Base-by-base conservation (phyloP, 2,329 filamentous ascomycete species). In the Elsinoe fawcettii region DNA sequence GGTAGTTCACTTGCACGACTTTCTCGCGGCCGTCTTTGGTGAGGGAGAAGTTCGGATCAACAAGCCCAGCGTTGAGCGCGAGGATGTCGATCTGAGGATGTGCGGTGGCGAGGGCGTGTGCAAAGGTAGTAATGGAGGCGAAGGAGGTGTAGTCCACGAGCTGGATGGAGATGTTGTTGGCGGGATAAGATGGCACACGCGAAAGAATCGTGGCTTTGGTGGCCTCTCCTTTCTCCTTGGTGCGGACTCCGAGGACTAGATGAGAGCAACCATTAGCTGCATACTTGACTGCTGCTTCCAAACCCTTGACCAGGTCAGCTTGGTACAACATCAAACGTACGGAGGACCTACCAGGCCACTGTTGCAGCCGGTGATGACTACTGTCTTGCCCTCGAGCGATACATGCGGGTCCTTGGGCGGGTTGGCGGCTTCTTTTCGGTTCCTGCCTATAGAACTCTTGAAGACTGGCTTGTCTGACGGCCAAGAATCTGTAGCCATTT, bases 1-100 rank as follows among this genome's bases (percentile, higher is more conserved):
- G 67, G 1, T 76, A 72, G 63, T 84, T 84, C 61, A 83, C 77
- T 65, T 84, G 80, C 8, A 85, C 60, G 1, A 73, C 77, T 53
- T 67, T 65, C 62, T 75, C 73, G 68, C 69, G 74, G 16, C 71
- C 71, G 60, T 71, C 63, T 16, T 30, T 41, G 1, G 66, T 66
- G 23, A 62, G 53, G 6, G 60, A 57, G 54, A 66, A 73, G 1
- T 59, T 55, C 2, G 60, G 55, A 7, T 56, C 62, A 20, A 63
- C 60, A 8, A 69, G 55, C 3, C 71, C 73, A 18, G 73, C 73
- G 58, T 75, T 75, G 25, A 74, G 56, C 5, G 73, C 61, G 4
- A 63, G 70, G 36, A 73, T 65, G 49, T 74, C 70, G 18, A 74
- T 62, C 51, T 66, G 64, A 12, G 67, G 63, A 7, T 72, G 65